These are phyloP conservation scores for Paspalum vaginatum DNA, from an alignment of 176 grass and related monocot species.

Conservation along the genomic window DNA sequence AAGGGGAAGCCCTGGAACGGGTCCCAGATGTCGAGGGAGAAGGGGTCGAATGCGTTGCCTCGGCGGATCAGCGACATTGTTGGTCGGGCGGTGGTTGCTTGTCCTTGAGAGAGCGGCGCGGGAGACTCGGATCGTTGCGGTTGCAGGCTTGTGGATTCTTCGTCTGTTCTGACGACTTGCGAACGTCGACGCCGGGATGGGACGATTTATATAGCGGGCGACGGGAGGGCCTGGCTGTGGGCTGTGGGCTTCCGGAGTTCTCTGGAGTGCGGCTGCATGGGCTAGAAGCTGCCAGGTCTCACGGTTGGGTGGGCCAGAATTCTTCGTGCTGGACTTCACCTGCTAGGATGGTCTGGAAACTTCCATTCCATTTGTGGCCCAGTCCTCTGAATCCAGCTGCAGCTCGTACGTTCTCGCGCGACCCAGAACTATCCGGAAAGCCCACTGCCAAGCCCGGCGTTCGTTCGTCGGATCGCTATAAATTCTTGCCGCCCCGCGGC, in stretches of 20 bases:
- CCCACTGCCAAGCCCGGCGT: not conserved
- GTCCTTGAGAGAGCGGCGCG: not conserved
- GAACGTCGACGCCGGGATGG: not conserved
- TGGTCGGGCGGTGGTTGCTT: not conserved
- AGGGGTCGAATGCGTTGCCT: slow-evolving; percentile 73
- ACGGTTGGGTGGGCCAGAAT: not conserved
- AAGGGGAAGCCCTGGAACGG: slow-evolving; percentile 58
- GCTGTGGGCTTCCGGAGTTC: not conserved
- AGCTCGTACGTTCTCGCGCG: not conserved
- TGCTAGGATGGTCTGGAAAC: not conserved
- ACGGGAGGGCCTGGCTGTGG: not conserved
- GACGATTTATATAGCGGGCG: not conserved
- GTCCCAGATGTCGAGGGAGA: slow-evolving; percentile 68
- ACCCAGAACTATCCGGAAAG: not conserved
- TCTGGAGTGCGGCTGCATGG: not conserved
- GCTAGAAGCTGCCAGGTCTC: not conserved
- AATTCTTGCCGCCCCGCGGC: not conserved
- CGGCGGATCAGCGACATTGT: slow-evolving; percentile 59
- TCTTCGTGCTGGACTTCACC: not conserved
- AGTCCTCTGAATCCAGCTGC: not conserved
- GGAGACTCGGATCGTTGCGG: not conserved
- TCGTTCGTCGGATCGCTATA: not conserved
- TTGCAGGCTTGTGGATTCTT: no score
- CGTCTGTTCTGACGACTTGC: not conserved
- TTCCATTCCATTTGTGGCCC: not conserved